Percentiles rank a stretch among this genome's conserved stretches.
phyloP scores from a whole-genome alignment of 106 monocot genomes.

The Phalaenopsis equestris region DNA sequence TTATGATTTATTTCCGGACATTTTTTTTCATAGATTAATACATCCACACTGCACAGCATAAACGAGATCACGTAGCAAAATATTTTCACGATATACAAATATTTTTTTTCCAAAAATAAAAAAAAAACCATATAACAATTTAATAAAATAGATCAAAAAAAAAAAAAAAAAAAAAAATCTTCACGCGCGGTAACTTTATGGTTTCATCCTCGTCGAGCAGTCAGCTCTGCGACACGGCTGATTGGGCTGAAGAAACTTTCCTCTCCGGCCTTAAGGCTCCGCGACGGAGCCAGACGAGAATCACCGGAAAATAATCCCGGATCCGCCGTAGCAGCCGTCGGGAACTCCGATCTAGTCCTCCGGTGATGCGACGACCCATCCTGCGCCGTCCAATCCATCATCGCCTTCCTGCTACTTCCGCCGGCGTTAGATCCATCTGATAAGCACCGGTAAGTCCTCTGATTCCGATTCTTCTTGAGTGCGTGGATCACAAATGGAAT shows the following conservation, averaged over 20 bases:
- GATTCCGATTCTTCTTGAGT: background rate
- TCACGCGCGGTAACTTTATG: too few species aligned
- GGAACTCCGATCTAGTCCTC: constrained; percentile 12
- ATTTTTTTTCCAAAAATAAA: too few species aligned
- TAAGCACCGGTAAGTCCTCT: constrained; percentile 1
- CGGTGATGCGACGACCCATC: constrained; percentile 12
- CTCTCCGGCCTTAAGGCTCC: background rate
- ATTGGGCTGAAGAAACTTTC: background rate
- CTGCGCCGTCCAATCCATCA: constrained; percentile 3
- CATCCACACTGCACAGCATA: too few species aligned
- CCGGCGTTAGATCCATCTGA: background rate
- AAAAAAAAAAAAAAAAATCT: too few species aligned
- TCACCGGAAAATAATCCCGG: background rate
- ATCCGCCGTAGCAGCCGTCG: background rate
- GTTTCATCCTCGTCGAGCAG: background rate
- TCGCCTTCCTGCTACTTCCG: background rate
- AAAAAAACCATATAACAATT: too few species aligned
- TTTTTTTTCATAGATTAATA: too few species aligned
- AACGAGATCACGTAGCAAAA: too few species aligned
- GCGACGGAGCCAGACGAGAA: background rate
- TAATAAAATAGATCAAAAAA: too few species aligned
- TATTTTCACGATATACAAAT: too few species aligned
- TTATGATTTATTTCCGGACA: too few species aligned
- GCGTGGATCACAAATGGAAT: constrained; percentile 8
- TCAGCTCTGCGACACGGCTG: too few species aligned